A percentile compares a stretch with the other conserved stretches of the same genome.
phyloP scores from a whole-genome alignment of 768 basidiomycete species.

The Clavulina sp. region DNA sequence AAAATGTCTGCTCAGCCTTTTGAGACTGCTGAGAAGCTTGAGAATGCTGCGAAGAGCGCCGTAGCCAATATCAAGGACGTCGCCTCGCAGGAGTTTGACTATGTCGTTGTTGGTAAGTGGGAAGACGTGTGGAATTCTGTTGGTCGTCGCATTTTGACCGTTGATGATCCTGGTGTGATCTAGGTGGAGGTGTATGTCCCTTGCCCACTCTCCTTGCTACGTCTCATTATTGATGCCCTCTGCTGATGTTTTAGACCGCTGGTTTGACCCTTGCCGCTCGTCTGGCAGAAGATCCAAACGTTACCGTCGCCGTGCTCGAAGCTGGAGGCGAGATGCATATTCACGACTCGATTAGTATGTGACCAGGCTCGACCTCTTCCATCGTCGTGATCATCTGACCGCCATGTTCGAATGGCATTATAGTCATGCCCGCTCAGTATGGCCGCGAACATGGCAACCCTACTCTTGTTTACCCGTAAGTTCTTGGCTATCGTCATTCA shows the following conservation, averaged over 20 bases:
- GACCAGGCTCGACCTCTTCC: too few species aligned
- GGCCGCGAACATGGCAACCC: neutral
- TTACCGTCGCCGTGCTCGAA: slow-evolving; percentile 18
- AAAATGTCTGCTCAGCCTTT: too few species aligned
- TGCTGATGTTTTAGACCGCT: slow-evolving; percentile 8
- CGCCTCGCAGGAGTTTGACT: slow-evolving; percentile 3
- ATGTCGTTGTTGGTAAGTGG: slow-evolving; percentile 5
- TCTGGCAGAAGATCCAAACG: slow-evolving; percentile 17
- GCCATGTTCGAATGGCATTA: neutral
- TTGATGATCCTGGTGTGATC: neutral
- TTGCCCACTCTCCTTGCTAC: neutral
- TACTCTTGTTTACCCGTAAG: slow-evolving; percentile 1
- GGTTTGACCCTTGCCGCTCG: slow-evolving; percentile 22
- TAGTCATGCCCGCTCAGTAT: slow-evolving; percentile 1
- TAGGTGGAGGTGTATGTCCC: slow-evolving; percentile 5
- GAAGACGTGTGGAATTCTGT: too few species aligned
- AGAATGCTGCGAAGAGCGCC: too few species aligned
- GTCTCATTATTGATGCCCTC: neutral
- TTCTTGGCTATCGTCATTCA: too few species aligned
- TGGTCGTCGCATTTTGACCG: neutral
- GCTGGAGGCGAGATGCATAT: slow-evolving; percentile 6
- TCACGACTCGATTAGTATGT: neutral
- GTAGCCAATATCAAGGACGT: slow-evolving; percentile 4
- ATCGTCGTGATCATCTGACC: too few species aligned
- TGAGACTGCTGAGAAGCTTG: too few species aligned